These are phyloP conservation scores for Apiotrichum akiyoshidainum DNA, from an alignment of 1,284 basidiomycete species.

Conservation along the genomic window DNA sequence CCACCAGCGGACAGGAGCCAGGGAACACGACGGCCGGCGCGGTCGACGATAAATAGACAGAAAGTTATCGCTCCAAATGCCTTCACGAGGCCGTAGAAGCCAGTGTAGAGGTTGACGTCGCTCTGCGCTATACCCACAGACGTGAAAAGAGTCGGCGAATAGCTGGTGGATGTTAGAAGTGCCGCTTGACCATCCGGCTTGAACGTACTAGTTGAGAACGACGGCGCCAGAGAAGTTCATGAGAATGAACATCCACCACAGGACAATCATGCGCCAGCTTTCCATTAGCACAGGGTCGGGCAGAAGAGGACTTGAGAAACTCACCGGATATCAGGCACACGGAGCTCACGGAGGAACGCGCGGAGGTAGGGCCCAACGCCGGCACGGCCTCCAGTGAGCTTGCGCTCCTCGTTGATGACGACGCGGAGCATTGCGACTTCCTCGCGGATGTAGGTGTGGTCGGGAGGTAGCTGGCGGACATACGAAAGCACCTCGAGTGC, in stretches of 20 bases:
- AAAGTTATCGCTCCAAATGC: conserved; percentile 28
- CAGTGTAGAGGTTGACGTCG: conserved; percentile 44
- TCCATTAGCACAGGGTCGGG: too few relatives aligned
- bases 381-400: conserved; percentile 11
- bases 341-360: not conserved
- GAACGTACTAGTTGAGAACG: conserved; percentile 27
- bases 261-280: conserved; percentile 10
- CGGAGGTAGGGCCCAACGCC: conserved; percentile 11
- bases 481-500: conserved; percentile 52
- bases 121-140: conserved; percentile 43
- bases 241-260: conserved; percentile 14
- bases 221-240: conserved; percentile 10
- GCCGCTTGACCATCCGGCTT: too few relatives aligned
- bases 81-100: conserved; percentile 51
- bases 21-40: conserved; percentile 33
- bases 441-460: conserved; percentile 44
- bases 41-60: conserved; percentile 36
- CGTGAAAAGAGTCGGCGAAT: conserved; percentile 34
- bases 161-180: too few relatives aligned
- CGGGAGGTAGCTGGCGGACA: conserved; percentile 50
- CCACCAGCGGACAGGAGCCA: conserved; percentile 27
- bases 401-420: conserved; percentile 35
- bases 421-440: conserved; percentile 38
- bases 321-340: conserved; percentile 7
- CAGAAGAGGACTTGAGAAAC: too few relatives aligned